These are phyloP conservation scores for Stramenopiles sp. DNA, from an alignment of 352 stramenopile genomes.

Conservation along the genomic window DNA sequence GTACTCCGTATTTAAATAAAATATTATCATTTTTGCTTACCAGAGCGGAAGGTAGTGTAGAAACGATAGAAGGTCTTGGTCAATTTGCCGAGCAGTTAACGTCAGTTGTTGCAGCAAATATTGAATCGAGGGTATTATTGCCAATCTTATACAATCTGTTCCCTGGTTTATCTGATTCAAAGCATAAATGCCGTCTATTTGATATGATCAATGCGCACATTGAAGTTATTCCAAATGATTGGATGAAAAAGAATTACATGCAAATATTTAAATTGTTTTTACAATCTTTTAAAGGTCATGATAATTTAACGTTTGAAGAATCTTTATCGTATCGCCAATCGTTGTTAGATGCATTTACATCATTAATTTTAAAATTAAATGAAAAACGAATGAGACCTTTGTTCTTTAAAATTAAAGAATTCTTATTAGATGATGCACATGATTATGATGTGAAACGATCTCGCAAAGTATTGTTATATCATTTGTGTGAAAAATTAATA, in stretches of 20 bases:
- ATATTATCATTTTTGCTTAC: background rate
- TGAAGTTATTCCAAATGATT: background rate
- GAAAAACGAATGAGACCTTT: slow-evolving; percentile 65
- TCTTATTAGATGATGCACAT: slow-evolving; percentile 29
- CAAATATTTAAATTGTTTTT: background rate
- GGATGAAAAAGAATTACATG: background rate
- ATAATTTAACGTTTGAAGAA: background rate
- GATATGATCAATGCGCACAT: background rate
- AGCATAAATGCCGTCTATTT: background rate
- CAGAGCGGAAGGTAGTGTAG: background rate
- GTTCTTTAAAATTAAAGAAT: slow-evolving; percentile 55
- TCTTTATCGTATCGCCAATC: background rate
- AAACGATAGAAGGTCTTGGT: background rate
- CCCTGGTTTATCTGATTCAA: background rate
- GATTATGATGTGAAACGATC: slow-evolving; percentile 17
- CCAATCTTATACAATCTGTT: background rate
- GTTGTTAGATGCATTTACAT: slow-evolving; percentile 40
- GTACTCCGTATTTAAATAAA: background rate
- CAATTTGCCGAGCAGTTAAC: background rate
- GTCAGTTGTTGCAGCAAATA: background rate
- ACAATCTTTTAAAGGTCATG: background rate
- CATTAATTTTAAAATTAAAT: slow-evolving; percentile 56
- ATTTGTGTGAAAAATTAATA: slow-evolving; percentile 47
- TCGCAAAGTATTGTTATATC: slow-evolving; percentile 49
- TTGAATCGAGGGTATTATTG: background rate